Conservation (phyloP, 164 flowering plant species). For the Saururus chinensis region DNA sequence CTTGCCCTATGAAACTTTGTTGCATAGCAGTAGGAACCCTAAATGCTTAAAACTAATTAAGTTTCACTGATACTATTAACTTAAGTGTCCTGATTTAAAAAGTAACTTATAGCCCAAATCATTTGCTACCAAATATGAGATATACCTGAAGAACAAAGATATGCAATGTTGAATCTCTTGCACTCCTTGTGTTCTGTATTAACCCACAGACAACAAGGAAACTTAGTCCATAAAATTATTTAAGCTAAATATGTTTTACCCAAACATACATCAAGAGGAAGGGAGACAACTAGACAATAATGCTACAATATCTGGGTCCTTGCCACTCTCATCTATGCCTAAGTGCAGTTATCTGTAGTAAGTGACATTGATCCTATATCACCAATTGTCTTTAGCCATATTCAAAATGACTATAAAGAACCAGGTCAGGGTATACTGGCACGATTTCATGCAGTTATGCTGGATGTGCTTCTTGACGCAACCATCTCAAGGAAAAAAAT, state of each 20-base stretch:
- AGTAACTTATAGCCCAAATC: not conserved
- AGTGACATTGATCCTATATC: too few relatives aligned
- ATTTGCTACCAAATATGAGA: not conserved
- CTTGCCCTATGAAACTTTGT: not conserved
- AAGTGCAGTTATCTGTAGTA: too few relatives aligned
- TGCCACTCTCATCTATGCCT: too few relatives aligned
- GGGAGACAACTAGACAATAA: not conserved
- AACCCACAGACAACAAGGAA: not conserved
- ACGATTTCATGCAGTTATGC: too few relatives aligned
- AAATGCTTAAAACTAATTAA: not conserved
- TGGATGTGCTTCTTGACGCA: too few relatives aligned
- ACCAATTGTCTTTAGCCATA: too few relatives aligned
- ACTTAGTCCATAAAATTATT: not conserved
- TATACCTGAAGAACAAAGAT: constrained; percentile 57
- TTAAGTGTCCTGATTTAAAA: too few relatives aligned
- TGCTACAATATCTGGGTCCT: constrained; percentile 57
- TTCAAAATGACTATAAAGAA: too few relatives aligned
- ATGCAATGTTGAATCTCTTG: constrained; percentile 35
- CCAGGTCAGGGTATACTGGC: too few relatives aligned
- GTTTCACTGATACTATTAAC: too few relatives aligned
- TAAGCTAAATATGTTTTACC: not conserved
- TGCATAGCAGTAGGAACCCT: not conserved
- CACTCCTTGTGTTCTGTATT: constrained; percentile 60
- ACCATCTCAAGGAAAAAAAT: too few relatives aligned
- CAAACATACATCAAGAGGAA: not conserved